Conservation (phyloP, 352 stramenopile genomes). For the Pythium sukuiense region DNA sequence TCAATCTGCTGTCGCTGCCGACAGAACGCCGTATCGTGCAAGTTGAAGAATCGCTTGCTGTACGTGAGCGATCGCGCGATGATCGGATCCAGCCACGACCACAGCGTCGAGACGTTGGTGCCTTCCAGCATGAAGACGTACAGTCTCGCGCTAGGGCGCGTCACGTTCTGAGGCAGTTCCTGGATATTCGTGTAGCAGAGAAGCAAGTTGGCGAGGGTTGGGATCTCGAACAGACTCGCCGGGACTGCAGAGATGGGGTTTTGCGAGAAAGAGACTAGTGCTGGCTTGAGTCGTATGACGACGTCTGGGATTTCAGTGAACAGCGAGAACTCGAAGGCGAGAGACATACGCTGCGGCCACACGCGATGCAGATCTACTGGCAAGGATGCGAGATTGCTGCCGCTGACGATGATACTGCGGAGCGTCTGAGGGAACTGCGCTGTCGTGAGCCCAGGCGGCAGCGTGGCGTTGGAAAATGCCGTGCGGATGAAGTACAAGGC, state of each 20-base stretch:
- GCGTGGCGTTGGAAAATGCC: neutral
- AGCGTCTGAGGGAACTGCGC: neutral
- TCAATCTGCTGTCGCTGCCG: neutral
- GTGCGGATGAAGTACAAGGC: constrained; percentile 3
- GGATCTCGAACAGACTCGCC: constrained; percentile 3
- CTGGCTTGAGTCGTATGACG: neutral
- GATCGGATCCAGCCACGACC: constrained; percentile 1
- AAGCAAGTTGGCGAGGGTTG: neutral
- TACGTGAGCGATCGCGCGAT: neutral
- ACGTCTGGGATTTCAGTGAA: neutral
- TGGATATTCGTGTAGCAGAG: neutral
- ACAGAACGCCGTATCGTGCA: constrained; percentile 1
- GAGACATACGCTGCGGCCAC: constrained; percentile 7
- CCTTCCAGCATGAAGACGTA: neutral
- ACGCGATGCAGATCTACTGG: neutral
- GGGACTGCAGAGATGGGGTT: neutral
- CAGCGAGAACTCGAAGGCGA: neutral
- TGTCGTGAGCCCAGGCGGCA: constrained; percentile 4
- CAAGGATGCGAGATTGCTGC: neutral
- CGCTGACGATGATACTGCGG: neutral
- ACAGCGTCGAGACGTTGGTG: constrained; percentile 1
- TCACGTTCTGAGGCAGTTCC: constrained; percentile 1
- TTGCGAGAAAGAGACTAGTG: neutral
- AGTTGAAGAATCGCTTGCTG: neutral
- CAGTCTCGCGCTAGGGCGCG: neutral